Evolutionary conservation across 176 grass and related monocot species (phyloP).

Genomic region (Lolium multiflorum): DNA sequence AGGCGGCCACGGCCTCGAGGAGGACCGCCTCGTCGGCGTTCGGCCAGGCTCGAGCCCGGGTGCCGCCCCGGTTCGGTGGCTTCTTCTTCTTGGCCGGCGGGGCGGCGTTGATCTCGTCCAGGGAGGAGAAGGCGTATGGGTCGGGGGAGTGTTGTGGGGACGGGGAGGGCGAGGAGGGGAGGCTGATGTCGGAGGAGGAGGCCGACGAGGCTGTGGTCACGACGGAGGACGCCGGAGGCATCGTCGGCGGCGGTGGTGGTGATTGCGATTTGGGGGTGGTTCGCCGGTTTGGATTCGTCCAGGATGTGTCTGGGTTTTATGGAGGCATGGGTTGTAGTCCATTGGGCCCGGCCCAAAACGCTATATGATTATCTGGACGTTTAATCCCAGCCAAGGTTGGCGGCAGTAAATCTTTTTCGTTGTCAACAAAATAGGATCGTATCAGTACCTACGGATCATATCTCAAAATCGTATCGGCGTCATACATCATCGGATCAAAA

Average conservation of each 20-base stretch:
- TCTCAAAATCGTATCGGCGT: too few relatives aligned
- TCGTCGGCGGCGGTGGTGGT: conserved; percentile 8
- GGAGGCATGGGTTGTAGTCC: not conserved
- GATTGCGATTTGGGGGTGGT: not conserved
- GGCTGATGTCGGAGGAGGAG: conserved; percentile 21
- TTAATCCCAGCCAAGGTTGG: too few relatives aligned
- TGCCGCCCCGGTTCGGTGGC: not conserved
- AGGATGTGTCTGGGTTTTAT: not conserved
- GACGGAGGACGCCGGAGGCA: not conserved
- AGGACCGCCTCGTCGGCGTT: not conserved
- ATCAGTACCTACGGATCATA: too few relatives aligned
- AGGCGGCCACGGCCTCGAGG: not conserved
- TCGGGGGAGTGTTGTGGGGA: not conserved
- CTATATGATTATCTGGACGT: not conserved
- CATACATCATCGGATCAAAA: too few relatives aligned
- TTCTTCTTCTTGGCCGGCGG: not conserved
- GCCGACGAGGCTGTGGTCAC: not conserved
- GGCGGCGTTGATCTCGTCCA: not conserved
- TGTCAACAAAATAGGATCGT: too few relatives aligned
- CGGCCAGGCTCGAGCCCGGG: not conserved
- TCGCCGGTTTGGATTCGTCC: not conserved
- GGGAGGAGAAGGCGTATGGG: conserved; percentile 5
- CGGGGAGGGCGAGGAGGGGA: not conserved
- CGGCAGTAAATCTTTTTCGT: too few relatives aligned
- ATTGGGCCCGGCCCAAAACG: not conserved